Conservation (phyloP, 2,329 filamentous ascomycete species). For the Trichoderma asperellum region DNA sequence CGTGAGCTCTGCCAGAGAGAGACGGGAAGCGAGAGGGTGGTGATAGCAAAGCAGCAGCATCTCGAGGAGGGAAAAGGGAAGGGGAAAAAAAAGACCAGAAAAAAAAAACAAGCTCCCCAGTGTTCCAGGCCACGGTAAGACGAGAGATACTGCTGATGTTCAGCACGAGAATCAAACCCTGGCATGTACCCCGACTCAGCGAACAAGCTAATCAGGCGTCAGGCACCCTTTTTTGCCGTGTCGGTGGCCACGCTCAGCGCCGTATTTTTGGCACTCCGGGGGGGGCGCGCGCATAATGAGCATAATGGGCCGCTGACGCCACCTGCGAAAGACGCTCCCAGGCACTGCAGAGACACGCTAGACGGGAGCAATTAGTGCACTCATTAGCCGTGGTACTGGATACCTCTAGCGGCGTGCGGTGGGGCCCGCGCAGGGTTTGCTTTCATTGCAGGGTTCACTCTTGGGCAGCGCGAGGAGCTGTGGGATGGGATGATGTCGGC, state of each 20-base stretch:
- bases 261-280: slow-evolving; percentile 22
- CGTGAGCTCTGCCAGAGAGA: background rate
- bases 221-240: slow-evolving; percentile 9
- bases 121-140: slow-evolving; percentile 9
- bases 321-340: slow-evolving; percentile 13
- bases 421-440: slow-evolving; percentile 18
- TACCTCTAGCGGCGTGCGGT: background rate
- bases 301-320: slow-evolving; percentile 22
- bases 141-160: slow-evolving; percentile 15
- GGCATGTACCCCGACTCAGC: slow-evolving; percentile 26
- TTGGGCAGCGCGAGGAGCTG: slow-evolving; percentile 19
- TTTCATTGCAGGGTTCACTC: slow-evolving; percentile 17
- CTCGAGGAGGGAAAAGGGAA: background rate
- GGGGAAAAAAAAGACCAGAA: slow-evolving; percentile 1
- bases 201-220: slow-evolving; percentile 20
- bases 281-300: slow-evolving; percentile 7
- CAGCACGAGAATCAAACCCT: slow-evolving; percentile 19
- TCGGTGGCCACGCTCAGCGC: background rate
- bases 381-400: background rate
- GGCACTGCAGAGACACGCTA: slow-evolving; percentile 6
- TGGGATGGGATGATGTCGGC: slow-evolving; percentile 28
- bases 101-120: slow-evolving; percentile 7
- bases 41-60: slow-evolving; percentile 2
- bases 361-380: background rate
- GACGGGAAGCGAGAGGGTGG: slow-evolving; percentile 16